Conservation (phyloP, 2,329 filamentous ascomycete genomes). For the Beauveria varroae region DNA sequence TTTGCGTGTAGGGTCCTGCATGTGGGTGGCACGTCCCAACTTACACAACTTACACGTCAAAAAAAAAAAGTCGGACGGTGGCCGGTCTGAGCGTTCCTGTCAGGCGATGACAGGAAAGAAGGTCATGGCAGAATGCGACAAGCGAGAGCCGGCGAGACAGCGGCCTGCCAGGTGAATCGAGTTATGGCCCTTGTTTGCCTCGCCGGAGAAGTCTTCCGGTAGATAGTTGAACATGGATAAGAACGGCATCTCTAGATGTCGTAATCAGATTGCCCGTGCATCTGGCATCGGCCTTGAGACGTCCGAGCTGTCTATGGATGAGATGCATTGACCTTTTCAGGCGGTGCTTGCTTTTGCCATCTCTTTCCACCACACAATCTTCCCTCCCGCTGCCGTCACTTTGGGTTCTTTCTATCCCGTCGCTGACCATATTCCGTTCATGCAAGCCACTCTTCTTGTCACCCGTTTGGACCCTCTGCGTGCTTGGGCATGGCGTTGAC, state of each 20-base stretch:
- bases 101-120: not conserved
- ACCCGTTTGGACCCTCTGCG: constrained; percentile 3
- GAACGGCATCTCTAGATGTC: not conserved
- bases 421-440: not conserved
- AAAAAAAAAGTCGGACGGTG: not conserved
- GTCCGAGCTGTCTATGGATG: not conserved
- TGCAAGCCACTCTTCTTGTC: constrained; percentile 1
- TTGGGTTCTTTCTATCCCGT: not conserved
- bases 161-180: not conserved
- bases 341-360: constrained; percentile 1
- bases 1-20: not conserved
- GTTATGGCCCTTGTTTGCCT: not conserved
- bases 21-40: not conserved
- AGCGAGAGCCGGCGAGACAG: not conserved
- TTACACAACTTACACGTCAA: not conserved
- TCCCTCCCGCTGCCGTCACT: not conserved
- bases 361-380: constrained; percentile 1
- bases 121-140: not conserved
- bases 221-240: not conserved
- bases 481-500: not conserved
- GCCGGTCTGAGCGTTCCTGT: constrained; percentile 7
- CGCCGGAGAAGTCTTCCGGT: too few relatives aligned
- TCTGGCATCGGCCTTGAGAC: not conserved
- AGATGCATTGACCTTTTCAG: not conserved
- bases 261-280: not conserved